Conservation (phyloP, 768 basidiomycete species). For the Kwoniella mangroviensis region DNA sequence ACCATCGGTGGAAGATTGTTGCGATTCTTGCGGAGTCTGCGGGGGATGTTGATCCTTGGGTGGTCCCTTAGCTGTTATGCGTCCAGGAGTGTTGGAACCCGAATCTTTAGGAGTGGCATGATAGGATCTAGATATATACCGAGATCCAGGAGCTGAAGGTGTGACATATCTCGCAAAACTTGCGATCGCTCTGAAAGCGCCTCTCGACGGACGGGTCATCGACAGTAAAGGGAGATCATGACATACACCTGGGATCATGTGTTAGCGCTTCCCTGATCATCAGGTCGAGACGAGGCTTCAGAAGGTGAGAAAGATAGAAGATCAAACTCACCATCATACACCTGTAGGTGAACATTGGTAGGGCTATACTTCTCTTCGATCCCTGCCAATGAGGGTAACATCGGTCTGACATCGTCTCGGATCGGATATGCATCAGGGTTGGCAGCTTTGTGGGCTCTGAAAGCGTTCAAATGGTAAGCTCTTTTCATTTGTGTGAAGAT, state of each 20-base stretch:
- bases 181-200: conserved; percentile 59
- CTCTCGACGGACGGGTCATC: conserved; percentile 58
- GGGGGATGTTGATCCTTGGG: no score
- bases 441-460: conserved; percentile 85
- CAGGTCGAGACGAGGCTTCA: no score
- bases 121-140: conserved; percentile 20
- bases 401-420: conserved; percentile 63
- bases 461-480: conserved; percentile 10
- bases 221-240: conserved; percentile 76
- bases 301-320: no score
- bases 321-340: conserved; percentile 73
- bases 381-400: conserved; percentile 55
- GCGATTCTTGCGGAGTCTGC: not conserved
- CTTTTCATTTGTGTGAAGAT: not conserved
- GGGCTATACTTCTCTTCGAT: conserved; percentile 59
- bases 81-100: not conserved
- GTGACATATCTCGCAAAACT: conserved; percentile 58
- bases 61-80: not conserved
- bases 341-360: conserved; percentile 86
- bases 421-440: conserved; percentile 75
- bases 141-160: conserved; percentile 42
- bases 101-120: conserved; percentile 6
- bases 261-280: not conserved
- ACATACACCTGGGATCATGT: conserved; percentile 66
- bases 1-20: not conserved